Evolutionary conservation across 1,139 yeast species (phyloP).

Genomic region (Sugiyamaella grinbergsii): DNA sequence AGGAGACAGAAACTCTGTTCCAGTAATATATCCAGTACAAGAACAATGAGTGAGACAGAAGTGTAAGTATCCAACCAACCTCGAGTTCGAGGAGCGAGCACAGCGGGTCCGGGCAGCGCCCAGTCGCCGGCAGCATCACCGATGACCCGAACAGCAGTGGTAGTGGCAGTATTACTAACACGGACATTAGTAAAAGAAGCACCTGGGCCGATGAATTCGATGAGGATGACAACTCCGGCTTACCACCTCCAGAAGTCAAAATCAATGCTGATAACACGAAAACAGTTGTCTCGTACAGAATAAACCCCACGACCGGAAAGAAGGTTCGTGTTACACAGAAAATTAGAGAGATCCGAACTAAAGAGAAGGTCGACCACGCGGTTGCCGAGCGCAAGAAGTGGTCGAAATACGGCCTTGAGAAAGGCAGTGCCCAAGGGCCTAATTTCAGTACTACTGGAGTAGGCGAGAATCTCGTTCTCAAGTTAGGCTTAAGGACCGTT

Average conservation of each 20-base stretch:
- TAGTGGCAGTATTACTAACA: too few species aligned
- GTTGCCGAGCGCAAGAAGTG: slow-evolving; percentile 49
- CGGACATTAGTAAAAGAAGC: slow-evolving; percentile 4
- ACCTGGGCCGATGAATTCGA: slow-evolving; percentile 29
- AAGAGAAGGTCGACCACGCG: slow-evolving; percentile 66
- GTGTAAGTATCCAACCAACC: too few species aligned
- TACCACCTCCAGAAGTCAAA: slow-evolving; percentile 60
- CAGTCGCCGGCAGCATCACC: too few species aligned
- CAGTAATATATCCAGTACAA: not conserved
- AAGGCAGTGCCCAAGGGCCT: slow-evolving; percentile 77
- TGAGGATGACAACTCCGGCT: slow-evolving; percentile 34
- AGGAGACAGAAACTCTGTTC: not conserved
- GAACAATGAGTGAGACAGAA: slow-evolving; percentile 23
- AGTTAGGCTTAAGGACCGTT: slow-evolving; percentile 38
- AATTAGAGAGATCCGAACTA: slow-evolving; percentile 72
- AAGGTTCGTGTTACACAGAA: slow-evolving; percentile 86
- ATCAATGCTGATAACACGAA: slow-evolving; percentile 86
- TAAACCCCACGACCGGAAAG: slow-evolving; percentile 72
- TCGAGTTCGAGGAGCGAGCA: not conserved
- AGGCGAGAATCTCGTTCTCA: slow-evolving; percentile 68
- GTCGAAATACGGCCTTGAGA: slow-evolving; percentile 81
- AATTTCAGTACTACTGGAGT: slow-evolving; percentile 83
- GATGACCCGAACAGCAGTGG: too few species aligned
- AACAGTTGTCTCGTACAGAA: slow-evolving; percentile 75
- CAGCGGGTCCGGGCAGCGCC: slow-evolving; percentile 1